Conservation (phyloP, 768 basidiomycete species). For the Rhizopogon vinicolor region DNA sequence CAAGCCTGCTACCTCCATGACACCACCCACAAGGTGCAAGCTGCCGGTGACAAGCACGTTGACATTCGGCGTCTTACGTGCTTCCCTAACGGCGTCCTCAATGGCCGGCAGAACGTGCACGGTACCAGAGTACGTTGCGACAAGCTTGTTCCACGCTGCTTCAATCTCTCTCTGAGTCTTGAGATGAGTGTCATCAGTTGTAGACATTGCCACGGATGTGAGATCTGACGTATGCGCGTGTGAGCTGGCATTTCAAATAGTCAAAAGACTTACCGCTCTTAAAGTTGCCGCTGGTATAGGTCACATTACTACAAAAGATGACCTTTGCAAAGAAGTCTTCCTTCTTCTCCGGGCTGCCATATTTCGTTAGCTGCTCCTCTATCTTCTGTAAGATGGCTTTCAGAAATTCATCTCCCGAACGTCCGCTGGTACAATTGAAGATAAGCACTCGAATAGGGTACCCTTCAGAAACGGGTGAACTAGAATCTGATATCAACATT, state of each 20-base stretch:
- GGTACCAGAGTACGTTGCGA: constrained; percentile 54
- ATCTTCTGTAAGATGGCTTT: constrained; percentile 50
- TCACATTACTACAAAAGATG: constrained; percentile 95
- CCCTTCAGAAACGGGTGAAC: constrained; percentile 9
- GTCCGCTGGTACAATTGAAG: constrained; percentile 94
- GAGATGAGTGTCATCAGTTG: constrained; percentile 58
- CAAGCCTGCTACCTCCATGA: constrained; percentile 86
- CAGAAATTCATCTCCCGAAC: constrained; percentile 75
- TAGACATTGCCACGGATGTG: constrained; percentile 60
- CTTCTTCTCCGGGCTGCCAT: constrained; percentile 33
- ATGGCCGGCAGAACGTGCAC: constrained; percentile 85
- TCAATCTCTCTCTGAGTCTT: constrained; percentile 76
- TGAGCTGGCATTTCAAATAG: neutral
- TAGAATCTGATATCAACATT: constrained; percentile 1
- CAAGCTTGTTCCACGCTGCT: constrained; percentile 62
- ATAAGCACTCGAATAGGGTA: constrained; percentile 57
- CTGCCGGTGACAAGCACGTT: constrained; percentile 90
- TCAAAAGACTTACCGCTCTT: constrained; percentile 69
- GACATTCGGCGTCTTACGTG: constrained; percentile 21
- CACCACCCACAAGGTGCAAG: constrained; percentile 89
- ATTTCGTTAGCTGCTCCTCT: constrained; percentile 38
- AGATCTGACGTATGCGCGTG: constrained; percentile 52
- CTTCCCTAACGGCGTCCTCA: constrained; percentile 75
- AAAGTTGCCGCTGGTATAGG: constrained; percentile 82
- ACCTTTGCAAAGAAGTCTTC: constrained; percentile 72